These are phyloP conservation scores for Lasiosphaeria miniovina DNA, from an alignment of 495 filamentous ascomycete genomes.

Conservation along the genomic window DNA sequence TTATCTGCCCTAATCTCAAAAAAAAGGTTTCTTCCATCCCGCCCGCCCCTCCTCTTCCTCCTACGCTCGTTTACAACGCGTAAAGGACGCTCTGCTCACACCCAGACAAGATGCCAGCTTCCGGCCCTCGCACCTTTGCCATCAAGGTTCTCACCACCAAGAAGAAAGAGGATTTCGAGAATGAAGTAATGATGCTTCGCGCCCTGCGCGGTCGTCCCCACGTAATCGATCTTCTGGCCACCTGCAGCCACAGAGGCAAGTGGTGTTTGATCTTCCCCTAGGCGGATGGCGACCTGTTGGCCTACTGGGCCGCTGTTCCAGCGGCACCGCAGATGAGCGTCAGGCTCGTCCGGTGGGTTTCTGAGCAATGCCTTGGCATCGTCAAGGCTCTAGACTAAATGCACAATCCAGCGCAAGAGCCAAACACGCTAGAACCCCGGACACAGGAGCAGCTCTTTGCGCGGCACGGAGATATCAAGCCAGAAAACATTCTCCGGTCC, in stretches of 20 bases:
- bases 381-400: background rate
- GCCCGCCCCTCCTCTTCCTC: background rate
- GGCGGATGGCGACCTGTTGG: background rate
- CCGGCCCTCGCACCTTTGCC: background rate
- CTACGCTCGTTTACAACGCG: background rate
- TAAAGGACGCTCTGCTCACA: background rate
- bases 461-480: constrained; percentile 21
- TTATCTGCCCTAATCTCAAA: background rate
- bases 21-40: background rate
- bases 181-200: background rate
- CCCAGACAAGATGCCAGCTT: background rate
- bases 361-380: background rate
- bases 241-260: background rate
- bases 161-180: background rate
- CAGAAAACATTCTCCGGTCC: constrained; percentile 19
- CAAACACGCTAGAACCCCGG: background rate
- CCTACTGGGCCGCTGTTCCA: background rate
- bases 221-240: background rate
- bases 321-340: background rate
- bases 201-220: background rate
- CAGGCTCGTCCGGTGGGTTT: background rate
- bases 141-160: background rate
- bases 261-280: background rate
- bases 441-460: constrained; percentile 4
- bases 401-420: background rate